phyloP scores from a whole-genome alignment of 352 stramenopile genomes.

The Ophiocytium majus region DNA sequence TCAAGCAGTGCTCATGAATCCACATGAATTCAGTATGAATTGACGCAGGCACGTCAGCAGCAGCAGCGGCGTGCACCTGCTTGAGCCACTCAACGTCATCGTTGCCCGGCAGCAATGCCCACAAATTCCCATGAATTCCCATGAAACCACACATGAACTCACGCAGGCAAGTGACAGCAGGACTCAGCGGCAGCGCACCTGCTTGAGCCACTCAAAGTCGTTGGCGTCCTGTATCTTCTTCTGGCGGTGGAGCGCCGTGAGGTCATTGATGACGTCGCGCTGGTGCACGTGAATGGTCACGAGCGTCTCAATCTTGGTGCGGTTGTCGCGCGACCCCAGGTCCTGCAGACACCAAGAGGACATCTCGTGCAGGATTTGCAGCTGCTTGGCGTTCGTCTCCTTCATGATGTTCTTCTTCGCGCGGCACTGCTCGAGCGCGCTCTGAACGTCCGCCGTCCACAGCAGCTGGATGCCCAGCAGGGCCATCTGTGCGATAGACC shows the following conservation, averaged over 20 bases:
- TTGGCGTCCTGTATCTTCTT: conserved; percentile 95
- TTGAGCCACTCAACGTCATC: conserved; percentile 99
- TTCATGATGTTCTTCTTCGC: conserved; percentile 96
- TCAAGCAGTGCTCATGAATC: too few relatives aligned
- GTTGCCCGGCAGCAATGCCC: conserved; percentile 66
- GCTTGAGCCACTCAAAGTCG: conserved; percentile 99
- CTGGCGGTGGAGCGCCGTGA: conserved; percentile 84
- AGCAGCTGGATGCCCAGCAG: conserved; percentile 87
- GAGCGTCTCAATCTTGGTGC: conserved; percentile 95
- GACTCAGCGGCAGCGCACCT: too few relatives aligned
- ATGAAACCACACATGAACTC: too few relatives aligned
- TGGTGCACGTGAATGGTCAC: conserved; percentile 98
- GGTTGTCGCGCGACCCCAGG: conserved; percentile 90
- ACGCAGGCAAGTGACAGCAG: too few relatives aligned
- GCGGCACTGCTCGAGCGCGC: conserved; percentile 77
- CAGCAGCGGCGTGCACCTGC: conserved; percentile 71
- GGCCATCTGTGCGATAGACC: conserved; percentile 84
- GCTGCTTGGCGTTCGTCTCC: conserved; percentile 89
- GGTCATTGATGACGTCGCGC: conserved; percentile 90
- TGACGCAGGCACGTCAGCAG: too few relatives aligned
- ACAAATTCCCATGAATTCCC: too few relatives aligned
- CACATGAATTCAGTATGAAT: too few relatives aligned
- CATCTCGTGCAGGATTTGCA: conserved; percentile 85
- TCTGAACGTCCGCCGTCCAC: conserved; percentile 86
- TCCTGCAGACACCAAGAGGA: conserved; percentile 94